Conservation (phyloP, 2,329 filamentous ascomycete species). For the Paecilomyces dactylethromorphus region DNA sequence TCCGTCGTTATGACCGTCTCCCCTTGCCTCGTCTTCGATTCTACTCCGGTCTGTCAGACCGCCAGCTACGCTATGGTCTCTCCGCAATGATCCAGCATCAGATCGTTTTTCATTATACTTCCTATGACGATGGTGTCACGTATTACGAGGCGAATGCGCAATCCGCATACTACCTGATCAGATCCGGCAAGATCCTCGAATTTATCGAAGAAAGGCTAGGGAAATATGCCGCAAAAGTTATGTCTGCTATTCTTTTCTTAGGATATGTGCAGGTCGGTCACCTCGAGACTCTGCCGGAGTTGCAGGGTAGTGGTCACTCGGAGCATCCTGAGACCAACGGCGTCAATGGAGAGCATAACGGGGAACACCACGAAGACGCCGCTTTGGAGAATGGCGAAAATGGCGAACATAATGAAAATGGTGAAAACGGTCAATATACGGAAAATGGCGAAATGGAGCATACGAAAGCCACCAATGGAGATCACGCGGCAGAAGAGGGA, state of each 20-base stretch:
- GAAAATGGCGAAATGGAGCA: conserved; percentile 22
- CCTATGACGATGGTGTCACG: conserved; percentile 55
- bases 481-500: conserved; percentile 13
- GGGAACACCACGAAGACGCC: conserved; percentile 16
- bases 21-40: conserved; percentile 62
- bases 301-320: conserved; percentile 11
- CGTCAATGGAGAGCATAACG: conserved; percentile 11
- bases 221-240: conserved; percentile 63
- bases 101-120: conserved; percentile 67
- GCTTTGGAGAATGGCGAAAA: conserved; percentile 9
- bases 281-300: conserved; percentile 34
- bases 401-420: conserved; percentile 36
- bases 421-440: too few species aligned
- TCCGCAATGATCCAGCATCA: conserved; percentile 84
- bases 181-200: conserved; percentile 74
- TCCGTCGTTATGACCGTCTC: conserved; percentile 73
- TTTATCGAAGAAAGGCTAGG: conserved; percentile 70
- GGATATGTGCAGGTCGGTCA: conserved; percentile 61
- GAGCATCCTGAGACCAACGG: conserved; percentile 17
- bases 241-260: conserved; percentile 67
- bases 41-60: conserved; percentile 65
- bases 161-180: conserved; percentile 74
- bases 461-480: conserved; percentile 15
- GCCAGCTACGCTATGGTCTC: conserved; percentile 73
- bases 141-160: conserved; percentile 79